phyloP scores from a whole-genome alignment of 164 flowering plant genomes.

The Piper longum region DNA sequence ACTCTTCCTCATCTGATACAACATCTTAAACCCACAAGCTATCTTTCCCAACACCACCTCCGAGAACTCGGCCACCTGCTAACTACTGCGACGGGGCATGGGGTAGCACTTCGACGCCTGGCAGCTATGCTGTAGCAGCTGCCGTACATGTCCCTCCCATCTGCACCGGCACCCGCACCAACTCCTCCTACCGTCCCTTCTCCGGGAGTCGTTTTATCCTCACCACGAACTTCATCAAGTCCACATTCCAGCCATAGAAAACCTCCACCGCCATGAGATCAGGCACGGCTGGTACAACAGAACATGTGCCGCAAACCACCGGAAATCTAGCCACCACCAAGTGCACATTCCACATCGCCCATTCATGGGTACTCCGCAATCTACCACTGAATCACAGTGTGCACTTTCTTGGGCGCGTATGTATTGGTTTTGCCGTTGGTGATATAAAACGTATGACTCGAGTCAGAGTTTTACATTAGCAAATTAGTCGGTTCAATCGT shows the following conservation, averaged over 20 bases:
- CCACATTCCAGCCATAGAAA: slow-evolving; percentile 81
- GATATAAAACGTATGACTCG: too few relatives aligned
- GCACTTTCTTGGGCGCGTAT: slow-evolving; percentile 41
- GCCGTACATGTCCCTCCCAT: slow-evolving; percentile 93
- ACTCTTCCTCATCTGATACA: slow-evolving; percentile 53
- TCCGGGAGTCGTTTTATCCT: slow-evolving; percentile 64
- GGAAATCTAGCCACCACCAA: slow-evolving; percentile 71
- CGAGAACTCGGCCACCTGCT: slow-evolving; percentile 15
- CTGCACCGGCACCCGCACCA: slow-evolving; percentile 42
- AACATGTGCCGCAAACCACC: slow-evolving; percentile 59
- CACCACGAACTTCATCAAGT: slow-evolving; percentile 74
- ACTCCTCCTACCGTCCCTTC: slow-evolving; percentile 43
- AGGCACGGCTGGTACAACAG: slow-evolving; percentile 64
- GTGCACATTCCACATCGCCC: slow-evolving; percentile 48
- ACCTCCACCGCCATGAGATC: slow-evolving; percentile 85
- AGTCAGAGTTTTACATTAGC: too few relatives aligned
- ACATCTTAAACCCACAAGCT: slow-evolving; percentile 92
- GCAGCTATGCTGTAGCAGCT: slow-evolving; percentile 71
- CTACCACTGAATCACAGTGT: slow-evolving; percentile 29
- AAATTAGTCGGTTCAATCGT: too few relatives aligned
- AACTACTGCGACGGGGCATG: slow-evolving; percentile 39
- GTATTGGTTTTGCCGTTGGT: slow-evolving; percentile 13
- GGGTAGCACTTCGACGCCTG: slow-evolving; percentile 79
- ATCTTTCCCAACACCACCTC: slow-evolving; percentile 90
- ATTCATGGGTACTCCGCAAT: slow-evolving; percentile 48